Base-by-base conservation (phyloP, 257 asterid species). In the Nyctanthes arbortristis region DNA sequence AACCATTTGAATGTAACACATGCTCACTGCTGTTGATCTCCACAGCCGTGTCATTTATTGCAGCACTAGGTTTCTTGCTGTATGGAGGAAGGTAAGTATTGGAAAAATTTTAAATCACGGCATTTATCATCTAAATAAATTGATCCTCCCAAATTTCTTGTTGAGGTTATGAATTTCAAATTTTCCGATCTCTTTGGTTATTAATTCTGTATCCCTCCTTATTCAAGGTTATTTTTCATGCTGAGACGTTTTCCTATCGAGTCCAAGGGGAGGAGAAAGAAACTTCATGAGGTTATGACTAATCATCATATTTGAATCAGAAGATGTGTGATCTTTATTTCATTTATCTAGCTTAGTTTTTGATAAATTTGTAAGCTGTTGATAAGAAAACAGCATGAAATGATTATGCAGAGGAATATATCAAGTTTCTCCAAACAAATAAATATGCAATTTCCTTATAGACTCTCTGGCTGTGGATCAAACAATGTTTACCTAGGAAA, bases 191-290 rank as follows among this genome's bases (percentile, higher is more conserved):
- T 57, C 8, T 24, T 54, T 30, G 24, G 67, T 47, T 57, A 47
- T 61, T 40, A 73, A 29, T 43, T 30, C 57, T 59, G 39, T 33
- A 36, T 56, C 31, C 49, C 69, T 61, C 22, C 29, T 54, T 63
- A 10, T 39, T 80, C 70, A 90, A 92, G 97, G 87, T 83, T 92
- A 67, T 92, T 92, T 80, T 75, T 75, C 86, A 92, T 88, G 98
- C 81, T 92, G 60, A 82, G 91, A 67, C 97, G 96, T 72, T 92
- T 89, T 70, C 97, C 98, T 22, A 89, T 92, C 65, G 98, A 92
- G 85, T 89, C 98, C 65, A 92, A 88, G 86, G 97, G 98, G 78
- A 85, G 96, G 84, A 83, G 97, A 79, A 92, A 92, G 89, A 89
- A 92, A 73, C 96, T 92, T 75, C 90, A 86, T 4, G 98, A 92